Percentiles rank a stretch among this genome's conserved stretches.
Conservation (phyloP, 176 grass and related monocot species). For the Secale cereale region DNA sequence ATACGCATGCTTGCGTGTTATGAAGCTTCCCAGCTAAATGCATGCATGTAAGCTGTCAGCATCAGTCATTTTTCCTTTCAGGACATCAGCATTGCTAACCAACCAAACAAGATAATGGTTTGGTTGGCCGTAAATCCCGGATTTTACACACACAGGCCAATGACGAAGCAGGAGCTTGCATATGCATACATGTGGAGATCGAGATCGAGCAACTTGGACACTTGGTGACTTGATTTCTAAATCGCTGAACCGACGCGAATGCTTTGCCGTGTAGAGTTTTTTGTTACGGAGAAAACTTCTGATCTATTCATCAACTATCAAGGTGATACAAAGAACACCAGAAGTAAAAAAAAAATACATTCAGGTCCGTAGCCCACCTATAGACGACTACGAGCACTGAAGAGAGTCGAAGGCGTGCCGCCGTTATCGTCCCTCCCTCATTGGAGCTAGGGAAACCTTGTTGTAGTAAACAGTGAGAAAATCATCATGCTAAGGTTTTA, state of each 20-base stretch:
- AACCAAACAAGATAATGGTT: neutral
- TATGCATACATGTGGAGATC: neutral
- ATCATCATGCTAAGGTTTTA: no score
- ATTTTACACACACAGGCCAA: neutral
- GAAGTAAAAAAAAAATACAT: no score
- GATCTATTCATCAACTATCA: no score
- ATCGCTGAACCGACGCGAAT: neutral
- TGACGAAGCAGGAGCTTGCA: neutral
- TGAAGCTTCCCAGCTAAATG: neutral
- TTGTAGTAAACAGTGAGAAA: no score
- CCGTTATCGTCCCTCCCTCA: no score
- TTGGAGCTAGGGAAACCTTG: no score
- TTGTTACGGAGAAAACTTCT: no score
- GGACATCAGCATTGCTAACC: neutral
- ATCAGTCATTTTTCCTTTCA: neutral
- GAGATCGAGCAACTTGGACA: neutral
- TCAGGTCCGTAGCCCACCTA: no score
- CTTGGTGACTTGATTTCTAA: neutral
- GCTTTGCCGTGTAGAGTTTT: neutral
- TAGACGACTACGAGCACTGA: no score
- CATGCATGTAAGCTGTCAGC: slow-evolving; percentile 12
- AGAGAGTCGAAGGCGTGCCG: no score
- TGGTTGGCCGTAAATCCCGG: neutral
- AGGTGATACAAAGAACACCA: no score
- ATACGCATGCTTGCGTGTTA: neutral